phyloP scores from a whole-genome alignment of 2,329 filamentous ascomycete genomes.

The Fusarium sp. region DNA sequence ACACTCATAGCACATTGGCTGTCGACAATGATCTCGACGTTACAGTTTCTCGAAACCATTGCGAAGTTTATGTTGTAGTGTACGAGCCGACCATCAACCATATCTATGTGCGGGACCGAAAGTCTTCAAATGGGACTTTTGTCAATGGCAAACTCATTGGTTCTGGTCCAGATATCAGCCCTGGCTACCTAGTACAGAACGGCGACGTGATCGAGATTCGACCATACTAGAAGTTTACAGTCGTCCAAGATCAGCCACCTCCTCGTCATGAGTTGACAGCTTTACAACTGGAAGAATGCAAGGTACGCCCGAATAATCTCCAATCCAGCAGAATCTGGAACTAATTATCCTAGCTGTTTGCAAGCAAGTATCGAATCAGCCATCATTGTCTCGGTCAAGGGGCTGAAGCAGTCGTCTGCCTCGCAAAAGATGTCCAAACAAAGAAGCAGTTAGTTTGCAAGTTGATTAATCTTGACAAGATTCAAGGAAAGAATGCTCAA shows the following conservation, averaged over 20 bases:
- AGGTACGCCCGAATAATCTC: slow-evolving; percentile 39
- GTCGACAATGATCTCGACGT: slow-evolving; percentile 55
- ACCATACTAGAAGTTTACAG: slow-evolving; percentile 54
- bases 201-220: slow-evolving; percentile 62
- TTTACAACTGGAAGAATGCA: slow-evolving; percentile 51
- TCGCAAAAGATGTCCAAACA: slow-evolving; percentile 61
- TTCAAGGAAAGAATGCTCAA: slow-evolving; percentile 44
- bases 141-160: slow-evolving; percentile 63
- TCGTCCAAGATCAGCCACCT: slow-evolving; percentile 48
- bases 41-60: slow-evolving; percentile 65
- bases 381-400: slow-evolving; percentile 54
- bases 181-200: slow-evolving; percentile 62
- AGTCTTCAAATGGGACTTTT: slow-evolving; percentile 66
- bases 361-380: slow-evolving; percentile 51
- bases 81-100: slow-evolving; percentile 60
- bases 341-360: slow-evolving; percentile 48
- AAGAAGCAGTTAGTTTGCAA: slow-evolving; percentile 77
- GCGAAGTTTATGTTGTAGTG: slow-evolving; percentile 66
- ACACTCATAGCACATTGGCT: slow-evolving; percentile 51
- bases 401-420: slow-evolving; percentile 53
- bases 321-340: not conserved
- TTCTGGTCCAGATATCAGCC: slow-evolving; percentile 50
- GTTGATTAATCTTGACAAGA: slow-evolving; percentile 64
- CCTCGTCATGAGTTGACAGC: slow-evolving; percentile 45
- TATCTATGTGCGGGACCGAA: slow-evolving; percentile 68